These are phyloP conservation scores for Trichoderma guizhouense DNA, from an alignment of 2,329 filamentous ascomycete species.

Conservation along the genomic window DNA sequence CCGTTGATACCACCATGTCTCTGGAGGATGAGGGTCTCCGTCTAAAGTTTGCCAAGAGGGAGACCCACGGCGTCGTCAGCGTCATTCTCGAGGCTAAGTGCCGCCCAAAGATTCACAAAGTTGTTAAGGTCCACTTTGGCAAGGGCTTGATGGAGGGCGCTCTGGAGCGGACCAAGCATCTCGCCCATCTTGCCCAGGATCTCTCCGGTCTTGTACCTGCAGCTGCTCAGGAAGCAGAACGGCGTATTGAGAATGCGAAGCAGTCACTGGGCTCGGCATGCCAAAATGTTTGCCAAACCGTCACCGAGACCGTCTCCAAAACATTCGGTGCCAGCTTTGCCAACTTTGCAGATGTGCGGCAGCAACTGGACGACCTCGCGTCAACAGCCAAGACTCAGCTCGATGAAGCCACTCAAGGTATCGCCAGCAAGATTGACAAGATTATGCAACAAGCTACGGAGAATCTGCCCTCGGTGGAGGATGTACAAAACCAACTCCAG, in stretches of 20 bases:
- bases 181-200: conserved; percentile 42
- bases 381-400: conserved; percentile 22
- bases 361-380: conserved; percentile 25
- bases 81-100: conserved; percentile 57
- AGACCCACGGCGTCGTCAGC: conserved; percentile 57
- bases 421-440: conserved; percentile 22
- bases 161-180: conserved; percentile 42
- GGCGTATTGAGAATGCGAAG: conserved; percentile 35
- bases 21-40: conserved; percentile 50
- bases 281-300: conserved; percentile 24
- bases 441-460: conserved; percentile 23
- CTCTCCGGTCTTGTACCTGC: conserved; percentile 41
- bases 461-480: conserved; percentile 23
- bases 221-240: conserved; percentile 38
- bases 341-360: conserved; percentile 25
- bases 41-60: conserved; percentile 49
- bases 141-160: conserved; percentile 44
- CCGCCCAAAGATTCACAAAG: conserved; percentile 59
- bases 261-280: conserved; percentile 33
- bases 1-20: conserved; percentile 48
- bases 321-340: conserved; percentile 23
- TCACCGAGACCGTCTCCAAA: conserved; percentile 30
- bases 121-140: conserved; percentile 59
- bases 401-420: conserved; percentile 20
- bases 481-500: conserved; percentile 40